Base-by-base conservation (phyloP, 75 land plant genomes). In the Pinus taeda region DNA sequence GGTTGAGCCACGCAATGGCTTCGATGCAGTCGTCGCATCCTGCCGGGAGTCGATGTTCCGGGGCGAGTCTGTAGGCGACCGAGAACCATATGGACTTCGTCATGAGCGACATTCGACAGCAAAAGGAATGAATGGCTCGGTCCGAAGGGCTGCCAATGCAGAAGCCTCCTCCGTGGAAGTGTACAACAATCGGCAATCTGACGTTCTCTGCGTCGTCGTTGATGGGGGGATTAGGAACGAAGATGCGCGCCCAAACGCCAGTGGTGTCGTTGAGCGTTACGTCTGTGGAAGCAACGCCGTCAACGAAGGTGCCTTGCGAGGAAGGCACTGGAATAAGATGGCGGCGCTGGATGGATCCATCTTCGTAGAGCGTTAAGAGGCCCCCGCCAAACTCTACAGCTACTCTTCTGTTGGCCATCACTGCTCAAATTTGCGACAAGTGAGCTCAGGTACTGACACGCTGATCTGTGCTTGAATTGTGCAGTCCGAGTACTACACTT, bases 101-200 rank as follows among this genome's bases (percentile, higher is more conserved):
- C 3, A 39, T 15, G 6, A 77, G 12, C 24, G 84, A 82, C 57
- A 88, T 11, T 6, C 49, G 57, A 33, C 42, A 61, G 45, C 84
- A 71, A 57, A 78, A 81, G 13, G 15, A 29, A 71, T 85, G 81
- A 76, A 65, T 75, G 12, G 33, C 4, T 2, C 39, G 15, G 3
- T 73, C 72, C 74, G 78, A 70, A 66, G 89, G 77, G 75, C 79
- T 70, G 12, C 74, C 77, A 13, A 79, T 0, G 79, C 79, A 76
- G 45, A 93, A 93, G 21, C 89, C 88, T 24, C 95, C 91, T 36
- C 93, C 95, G 26, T 89, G 95, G 85, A 74, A 85, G 82, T 88
- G 85, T 60, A 93, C 33, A 0, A 93, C 29, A n/a, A 93, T 18
- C 12, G 95, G 93, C 17, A 90, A 78, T 56, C 74, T 81, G 66